A percentile compares a stretch with the other conserved stretches of the same genome.
Evolutionary conservation across 1,284 basidiomycete genomes (phyloP).

Genomic region (Hemileia vastatrix): DNA sequence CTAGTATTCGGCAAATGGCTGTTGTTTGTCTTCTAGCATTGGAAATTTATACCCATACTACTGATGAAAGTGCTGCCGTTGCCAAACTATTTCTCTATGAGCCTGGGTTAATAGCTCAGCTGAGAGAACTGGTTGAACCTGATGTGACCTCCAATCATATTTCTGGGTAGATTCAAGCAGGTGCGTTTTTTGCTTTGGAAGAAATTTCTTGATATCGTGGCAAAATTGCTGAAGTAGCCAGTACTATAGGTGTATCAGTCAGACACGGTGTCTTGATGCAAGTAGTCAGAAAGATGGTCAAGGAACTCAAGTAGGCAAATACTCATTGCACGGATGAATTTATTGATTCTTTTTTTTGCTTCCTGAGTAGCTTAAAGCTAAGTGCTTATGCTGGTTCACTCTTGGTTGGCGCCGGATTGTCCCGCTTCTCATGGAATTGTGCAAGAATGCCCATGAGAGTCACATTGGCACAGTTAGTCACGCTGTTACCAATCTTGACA

Average conservation of each 20-base stretch:
- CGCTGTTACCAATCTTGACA: slow-evolving; percentile 74
- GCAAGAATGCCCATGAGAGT: slow-evolving; percentile 62
- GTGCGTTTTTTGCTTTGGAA: slow-evolving; percentile 77
- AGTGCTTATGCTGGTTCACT: slow-evolving; percentile 77
- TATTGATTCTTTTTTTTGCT: slow-evolving; percentile 72
- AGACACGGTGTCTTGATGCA: slow-evolving; percentile 93
- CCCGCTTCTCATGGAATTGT: slow-evolving; percentile 74
- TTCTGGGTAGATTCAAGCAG: slow-evolving; percentile 62
- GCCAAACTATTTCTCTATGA: slow-evolving; percentile 85
- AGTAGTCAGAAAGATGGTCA: slow-evolving; percentile 65
- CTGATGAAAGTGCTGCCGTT: slow-evolving; percentile 61
- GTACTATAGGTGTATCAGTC: too few relatives aligned
- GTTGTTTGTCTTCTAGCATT: too few relatives aligned
- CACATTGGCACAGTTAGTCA: slow-evolving; percentile 63
- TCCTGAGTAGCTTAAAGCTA: slow-evolving; percentile 77
- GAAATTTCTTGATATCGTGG: slow-evolving; percentile 72
- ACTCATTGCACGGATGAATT: slow-evolving; percentile 50
- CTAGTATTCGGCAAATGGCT: too few relatives aligned
- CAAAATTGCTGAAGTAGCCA: slow-evolving; percentile 74
- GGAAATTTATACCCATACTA: too few relatives aligned
- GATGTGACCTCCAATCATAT: too few relatives aligned
- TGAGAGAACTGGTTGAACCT: slow-evolving; percentile 75
- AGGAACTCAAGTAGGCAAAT: slow-evolving; percentile 51
- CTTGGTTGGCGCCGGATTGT: slow-evolving; percentile 94
- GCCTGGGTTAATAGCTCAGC: slow-evolving; percentile 72